A percentile compares a stretch with the other conserved stretches of the same genome.
These are phyloP conservation scores for Sarcocystis neurona DNA, from an alignment of 169 alveolate genomes.

Conservation along the genomic window DNA sequence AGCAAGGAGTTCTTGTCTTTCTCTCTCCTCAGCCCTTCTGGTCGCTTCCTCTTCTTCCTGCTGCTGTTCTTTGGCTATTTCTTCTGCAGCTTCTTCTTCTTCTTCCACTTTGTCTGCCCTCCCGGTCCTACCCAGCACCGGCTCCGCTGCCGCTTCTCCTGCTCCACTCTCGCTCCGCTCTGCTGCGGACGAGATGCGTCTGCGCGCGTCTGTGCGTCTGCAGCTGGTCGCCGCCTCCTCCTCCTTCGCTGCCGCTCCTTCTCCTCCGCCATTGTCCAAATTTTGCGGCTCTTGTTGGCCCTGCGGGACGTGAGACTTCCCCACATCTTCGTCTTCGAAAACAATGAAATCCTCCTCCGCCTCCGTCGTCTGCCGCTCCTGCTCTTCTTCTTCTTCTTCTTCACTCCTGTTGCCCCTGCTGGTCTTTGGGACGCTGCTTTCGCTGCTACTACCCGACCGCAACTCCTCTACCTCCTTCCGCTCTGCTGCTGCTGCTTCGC, in stretches of 20 bases:
- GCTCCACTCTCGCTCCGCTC: too few species aligned
- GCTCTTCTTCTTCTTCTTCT: not conserved
- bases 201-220: too few species aligned
- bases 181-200: too few species aligned
- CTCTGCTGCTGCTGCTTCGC: too few species aligned
- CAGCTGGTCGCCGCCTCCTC: not conserved
- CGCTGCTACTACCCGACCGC: too few species aligned
- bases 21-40: slow-evolving; percentile 24
- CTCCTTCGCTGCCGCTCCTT: not conserved
- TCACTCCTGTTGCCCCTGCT: not conserved
- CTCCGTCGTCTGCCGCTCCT: not conserved
- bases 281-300: too few species aligned
- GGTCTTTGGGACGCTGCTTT: too few species aligned
- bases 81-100: not conserved
- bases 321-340: too few species aligned
- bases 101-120: not conserved
- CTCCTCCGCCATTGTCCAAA: not conserved
- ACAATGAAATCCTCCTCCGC: too few species aligned
- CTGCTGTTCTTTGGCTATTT: not conserved
- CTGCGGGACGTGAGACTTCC: too few species aligned
- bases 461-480: too few species aligned
- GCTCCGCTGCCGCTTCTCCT: not conserved
- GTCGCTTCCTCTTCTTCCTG: not conserved
- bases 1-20: slow-evolving; percentile 8
- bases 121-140: not conserved